A percentile compares a stretch with the other conserved stretches of the same genome.
Evolutionary conservation across 805 yeast genomes (phyloP).

Genomic region (Jamesozyma spencerorum): DNA sequence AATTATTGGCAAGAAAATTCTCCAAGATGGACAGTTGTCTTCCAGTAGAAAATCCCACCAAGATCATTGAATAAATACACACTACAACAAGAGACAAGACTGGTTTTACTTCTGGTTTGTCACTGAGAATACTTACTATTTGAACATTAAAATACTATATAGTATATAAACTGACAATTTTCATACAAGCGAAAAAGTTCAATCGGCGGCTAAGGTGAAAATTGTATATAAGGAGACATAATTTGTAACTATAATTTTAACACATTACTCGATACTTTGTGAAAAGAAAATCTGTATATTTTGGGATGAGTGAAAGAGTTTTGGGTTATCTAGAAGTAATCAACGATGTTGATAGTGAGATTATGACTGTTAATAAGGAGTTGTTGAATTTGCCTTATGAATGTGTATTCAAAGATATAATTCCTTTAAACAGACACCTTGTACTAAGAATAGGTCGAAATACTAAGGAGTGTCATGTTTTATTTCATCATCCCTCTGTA

Average conservation of each 20-base stretch:
- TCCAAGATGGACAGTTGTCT: constrained; percentile 58
- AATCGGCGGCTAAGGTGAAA: too few species aligned
- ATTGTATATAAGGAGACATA: too few species aligned
- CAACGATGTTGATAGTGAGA: background rate
- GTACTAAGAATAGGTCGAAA: constrained; percentile 39
- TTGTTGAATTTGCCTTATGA: background rate
- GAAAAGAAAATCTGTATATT: background rate
- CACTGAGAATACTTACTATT: too few species aligned
- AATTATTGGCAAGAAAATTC: constrained; percentile 33
- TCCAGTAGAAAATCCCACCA: constrained; percentile 15
- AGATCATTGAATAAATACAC: background rate
- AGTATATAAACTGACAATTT: background rate
- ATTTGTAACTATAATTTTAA: too few species aligned
- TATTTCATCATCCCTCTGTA: constrained; percentile 32
- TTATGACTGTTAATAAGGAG: background rate
- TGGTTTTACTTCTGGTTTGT: too few species aligned
- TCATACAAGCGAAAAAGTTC: too few species aligned
- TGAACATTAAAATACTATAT: too few species aligned
- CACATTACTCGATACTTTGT: too few species aligned
- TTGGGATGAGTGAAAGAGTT: background rate
- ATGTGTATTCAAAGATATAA: constrained; percentile 7
- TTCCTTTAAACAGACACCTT: constrained; percentile 26
- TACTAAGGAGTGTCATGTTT: constrained; percentile 25
- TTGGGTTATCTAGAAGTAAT: constrained; percentile 18
- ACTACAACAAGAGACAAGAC: too few species aligned